Evolutionary conservation across 257 asterid genomes (phyloP), one percentile per base, ranked within the genome.

Genomic region (Eustoma russellianum): DNA sequence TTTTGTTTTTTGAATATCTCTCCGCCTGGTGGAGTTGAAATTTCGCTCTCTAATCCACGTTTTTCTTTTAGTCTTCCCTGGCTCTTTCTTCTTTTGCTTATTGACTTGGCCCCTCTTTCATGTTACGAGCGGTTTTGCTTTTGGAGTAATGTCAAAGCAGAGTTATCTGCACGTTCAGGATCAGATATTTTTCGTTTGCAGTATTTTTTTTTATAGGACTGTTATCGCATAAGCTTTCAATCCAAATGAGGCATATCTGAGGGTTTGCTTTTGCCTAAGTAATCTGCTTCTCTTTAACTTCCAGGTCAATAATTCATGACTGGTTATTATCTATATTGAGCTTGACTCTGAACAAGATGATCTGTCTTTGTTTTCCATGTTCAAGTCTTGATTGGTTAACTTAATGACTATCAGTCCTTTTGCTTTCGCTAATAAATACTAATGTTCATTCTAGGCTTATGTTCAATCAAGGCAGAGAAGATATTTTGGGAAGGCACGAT

Each of bases 401-500:
- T 55, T 41, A 41, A 35, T 40, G 48, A 17, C 40, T 46, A 38
- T 2, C 12, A 8, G 9, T 38, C 43, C 43, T n/a, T 38, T 38
- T 11, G 43, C 43, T 2, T 44, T 41, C 28, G 15, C 40, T 34
- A 3, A 16, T 38, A 46, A 11, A 14, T 57, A 34, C 16, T 62
- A 38, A 17, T 56, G 51, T 52, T 53, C 15, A 69, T 49, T 64
- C 40, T 71, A 86, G 94, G 79, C 93, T 79, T 35, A 85, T 81
- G 16, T 84, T 88, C 78, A 82, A 78, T 76, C 45, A 80, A 55
- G 70, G 67, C 58, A 77, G 80, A 62, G 93, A 72, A 77, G 93
- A 83, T 66, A 65, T 80, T 41, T 58, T 86, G 78, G 93, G 95
- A 61, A 71, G 70, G 64, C 93, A 86, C 52, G 93, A 78, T 54